These are phyloP conservation scores for Cercophora sp. DNA, from an alignment of 495 filamentous ascomycete genomes.

Conservation along the genomic window DNA sequence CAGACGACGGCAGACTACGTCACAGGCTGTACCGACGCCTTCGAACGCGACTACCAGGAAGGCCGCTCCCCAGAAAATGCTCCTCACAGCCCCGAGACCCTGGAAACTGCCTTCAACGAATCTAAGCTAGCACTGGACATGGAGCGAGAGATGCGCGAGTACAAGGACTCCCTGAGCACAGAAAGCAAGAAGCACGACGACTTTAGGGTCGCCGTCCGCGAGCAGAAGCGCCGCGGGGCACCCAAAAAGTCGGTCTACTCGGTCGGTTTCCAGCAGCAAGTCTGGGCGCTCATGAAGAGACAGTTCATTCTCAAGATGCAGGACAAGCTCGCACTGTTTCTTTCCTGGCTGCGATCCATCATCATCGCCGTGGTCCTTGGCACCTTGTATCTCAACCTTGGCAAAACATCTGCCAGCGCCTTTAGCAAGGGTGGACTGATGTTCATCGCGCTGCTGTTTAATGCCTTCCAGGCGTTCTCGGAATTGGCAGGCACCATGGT, in stretches of 20 bases:
- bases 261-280: slow-evolving; percentile 71
- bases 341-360: slow-evolving; percentile 73
- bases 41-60: slow-evolving; percentile 70
- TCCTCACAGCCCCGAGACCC: slow-evolving; percentile 59
- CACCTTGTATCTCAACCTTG: slow-evolving; percentile 70
- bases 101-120: slow-evolving; percentile 64
- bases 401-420: slow-evolving; percentile 61
- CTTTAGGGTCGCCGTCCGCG: slow-evolving; percentile 69
- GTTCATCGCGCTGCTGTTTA: slow-evolving; percentile 73
- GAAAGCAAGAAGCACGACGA: slow-evolving; percentile 67
- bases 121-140: slow-evolving; percentile 56
- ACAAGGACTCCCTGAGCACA: slow-evolving; percentile 54
- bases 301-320: slow-evolving; percentile 84
- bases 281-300: slow-evolving; percentile 77
- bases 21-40: slow-evolving; percentile 78
- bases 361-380: slow-evolving; percentile 73
- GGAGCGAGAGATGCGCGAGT: slow-evolving; percentile 62
- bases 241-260: slow-evolving; percentile 70
- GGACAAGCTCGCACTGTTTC: slow-evolving; percentile 69
- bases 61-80: slow-evolving; percentile 59
- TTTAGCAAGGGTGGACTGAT: slow-evolving; percentile 75
- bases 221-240: slow-evolving; percentile 70
- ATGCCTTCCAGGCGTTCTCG: slow-evolving; percentile 73
- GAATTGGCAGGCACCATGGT: slow-evolving; percentile 70
- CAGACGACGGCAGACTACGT: slow-evolving; percentile 86